phyloP scores from a whole-genome alignment of 2,329 filamentous ascomycete genomes.

The Cryphonectria naterciae region DNA sequence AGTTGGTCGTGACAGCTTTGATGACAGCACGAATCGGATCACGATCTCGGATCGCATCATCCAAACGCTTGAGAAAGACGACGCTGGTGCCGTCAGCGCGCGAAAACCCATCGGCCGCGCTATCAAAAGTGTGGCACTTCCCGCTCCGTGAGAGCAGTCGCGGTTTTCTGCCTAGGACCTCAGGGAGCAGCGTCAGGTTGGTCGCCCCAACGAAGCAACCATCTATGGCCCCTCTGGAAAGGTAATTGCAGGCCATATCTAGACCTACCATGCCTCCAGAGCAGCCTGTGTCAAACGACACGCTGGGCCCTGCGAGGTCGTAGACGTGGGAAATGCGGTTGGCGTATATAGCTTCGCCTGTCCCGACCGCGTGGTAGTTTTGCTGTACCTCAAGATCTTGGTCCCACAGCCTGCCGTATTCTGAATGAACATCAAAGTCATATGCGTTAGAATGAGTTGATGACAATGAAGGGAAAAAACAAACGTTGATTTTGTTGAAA shows the following conservation, averaged over 20 bases:
- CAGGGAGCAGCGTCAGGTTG: constrained; percentile 33
- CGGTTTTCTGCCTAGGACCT: constrained; percentile 11
- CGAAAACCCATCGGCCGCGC: constrained; percentile 51
- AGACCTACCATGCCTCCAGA: constrained; percentile 37
- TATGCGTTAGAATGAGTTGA: background rate
- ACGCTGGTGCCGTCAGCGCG: constrained; percentile 52
- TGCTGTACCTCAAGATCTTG: background rate
- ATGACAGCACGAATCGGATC: constrained; percentile 12
- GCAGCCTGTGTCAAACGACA: constrained; percentile 40
- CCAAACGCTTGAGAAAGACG: background rate
- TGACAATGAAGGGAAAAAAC: background rate
- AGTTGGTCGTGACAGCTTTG: background rate
- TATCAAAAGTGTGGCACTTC: constrained; percentile 41
- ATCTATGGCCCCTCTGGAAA: constrained; percentile 34
- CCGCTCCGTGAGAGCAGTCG: constrained; percentile 27
- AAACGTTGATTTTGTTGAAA: too few relatives aligned
- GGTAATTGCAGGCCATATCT: constrained; percentile 31
- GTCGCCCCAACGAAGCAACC: constrained; percentile 30
- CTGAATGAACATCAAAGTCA: background rate
- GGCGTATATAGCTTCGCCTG: constrained; percentile 32
- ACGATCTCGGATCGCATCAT: background rate
- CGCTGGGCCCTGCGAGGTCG: constrained; percentile 37
- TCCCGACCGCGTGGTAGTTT: background rate
- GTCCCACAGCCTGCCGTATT: constrained; percentile 1
- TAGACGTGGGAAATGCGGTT: constrained; percentile 42